phyloP scores from a whole-genome alignment of 352 stramenopile genomes.

The Pythium dissotocum region DNA sequence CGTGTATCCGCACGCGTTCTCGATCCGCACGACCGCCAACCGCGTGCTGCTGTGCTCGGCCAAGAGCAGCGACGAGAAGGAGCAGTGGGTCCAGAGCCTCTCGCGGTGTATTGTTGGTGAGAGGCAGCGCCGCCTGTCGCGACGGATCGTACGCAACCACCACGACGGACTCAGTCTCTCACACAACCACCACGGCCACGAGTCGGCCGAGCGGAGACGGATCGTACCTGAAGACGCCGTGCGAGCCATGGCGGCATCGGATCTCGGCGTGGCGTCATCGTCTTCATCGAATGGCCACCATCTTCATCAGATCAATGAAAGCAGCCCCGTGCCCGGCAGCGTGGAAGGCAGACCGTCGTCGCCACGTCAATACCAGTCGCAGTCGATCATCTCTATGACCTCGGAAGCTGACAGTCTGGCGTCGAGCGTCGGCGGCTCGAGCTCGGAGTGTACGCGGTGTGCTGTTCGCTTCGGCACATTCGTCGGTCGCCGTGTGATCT shows the following conservation, averaged over 20 bases:
- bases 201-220: conserved; percentile 37
- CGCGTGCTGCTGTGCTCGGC: conserved; percentile 63
- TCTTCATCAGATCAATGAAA: conserved; percentile 14
- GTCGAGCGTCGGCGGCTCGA: conserved; percentile 2
- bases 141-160: conserved; percentile 22
- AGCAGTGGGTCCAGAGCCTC: conserved; percentile 49
- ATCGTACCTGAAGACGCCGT: conserved; percentile 60
- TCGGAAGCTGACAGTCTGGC: conserved; percentile 17
- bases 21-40: conserved; percentile 57
- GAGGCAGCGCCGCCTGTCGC: conserved; percentile 22
- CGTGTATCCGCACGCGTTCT: conserved; percentile 59
- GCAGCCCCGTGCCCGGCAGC: neutral
- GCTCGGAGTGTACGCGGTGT: conserved; percentile 46
- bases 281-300: neutral
- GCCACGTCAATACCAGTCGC: conserved; percentile 11
- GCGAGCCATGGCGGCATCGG: conserved; percentile 19
- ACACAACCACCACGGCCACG: conserved; percentile 17
- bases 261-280: conserved; percentile 3
- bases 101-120: conserved; percentile 33
- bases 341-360: conserved; percentile 1
- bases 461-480: conserved; percentile 55
- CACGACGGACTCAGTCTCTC: conserved; percentile 14
- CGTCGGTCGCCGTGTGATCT: conserved; percentile 50
- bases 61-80: conserved; percentile 40
- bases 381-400: conserved; percentile 19